A percentile compares a stretch with the other conserved stretches of the same genome.
phyloP scores from a whole-genome alignment of 495 filamentous ascomycete species.

The Xylaria nigripes region DNA sequence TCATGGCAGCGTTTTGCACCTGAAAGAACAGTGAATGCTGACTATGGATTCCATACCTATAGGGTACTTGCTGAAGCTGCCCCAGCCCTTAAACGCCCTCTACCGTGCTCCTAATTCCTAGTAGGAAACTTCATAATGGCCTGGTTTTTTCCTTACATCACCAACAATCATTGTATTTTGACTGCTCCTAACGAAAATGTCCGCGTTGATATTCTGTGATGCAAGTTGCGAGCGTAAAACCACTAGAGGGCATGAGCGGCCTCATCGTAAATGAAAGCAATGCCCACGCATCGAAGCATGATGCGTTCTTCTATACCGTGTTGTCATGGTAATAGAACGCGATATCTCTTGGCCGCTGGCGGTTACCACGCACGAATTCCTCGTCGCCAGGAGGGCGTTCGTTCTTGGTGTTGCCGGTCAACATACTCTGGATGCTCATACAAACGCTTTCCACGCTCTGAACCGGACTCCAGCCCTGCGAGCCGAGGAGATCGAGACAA shows the following conservation, averaged over 20 bases:
- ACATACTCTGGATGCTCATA: constrained; percentile 97
- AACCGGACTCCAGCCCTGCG: constrained; percentile 86
- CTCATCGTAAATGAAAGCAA: neutral
- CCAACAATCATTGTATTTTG: neutral
- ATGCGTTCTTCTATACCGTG: constrained; percentile 49
- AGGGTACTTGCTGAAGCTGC: neutral
- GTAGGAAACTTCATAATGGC: neutral
- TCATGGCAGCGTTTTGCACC: neutral
- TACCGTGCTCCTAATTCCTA: neutral
- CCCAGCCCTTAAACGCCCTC: neutral
- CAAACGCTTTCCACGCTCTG: constrained; percentile 96
- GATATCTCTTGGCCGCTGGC: constrained; percentile 70
- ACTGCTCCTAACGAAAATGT: neutral
- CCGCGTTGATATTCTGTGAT: neutral
- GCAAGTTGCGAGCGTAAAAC: neutral
- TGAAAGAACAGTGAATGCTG: neutral
- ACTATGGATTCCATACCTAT: neutral
- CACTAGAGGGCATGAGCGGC: neutral
- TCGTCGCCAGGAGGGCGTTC: constrained; percentile 79
- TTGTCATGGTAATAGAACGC: constrained; percentile 85
- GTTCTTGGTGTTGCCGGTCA: constrained; percentile 86
- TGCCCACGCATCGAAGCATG: neutral
- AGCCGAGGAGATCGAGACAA: constrained; percentile 85
- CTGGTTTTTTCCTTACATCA: neutral
- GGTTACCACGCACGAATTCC: constrained; percentile 74